Base-by-base conservation (phyloP, 2,329 filamentous ascomycete genomes). In the Fusarium subglutinans region DNA sequence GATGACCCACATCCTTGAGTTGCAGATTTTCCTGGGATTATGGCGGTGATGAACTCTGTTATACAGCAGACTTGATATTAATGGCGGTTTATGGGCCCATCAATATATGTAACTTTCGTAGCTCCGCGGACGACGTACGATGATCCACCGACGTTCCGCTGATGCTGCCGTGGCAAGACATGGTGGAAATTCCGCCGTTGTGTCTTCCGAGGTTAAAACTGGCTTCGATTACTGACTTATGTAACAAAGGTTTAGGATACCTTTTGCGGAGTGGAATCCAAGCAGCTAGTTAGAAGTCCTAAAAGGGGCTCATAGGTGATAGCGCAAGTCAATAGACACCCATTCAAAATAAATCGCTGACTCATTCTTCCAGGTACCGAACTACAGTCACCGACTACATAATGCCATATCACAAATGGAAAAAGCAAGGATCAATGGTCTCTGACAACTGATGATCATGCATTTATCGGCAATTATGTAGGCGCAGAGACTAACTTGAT, bases 251-350 rank as follows among this genome's bases (percentile, higher is more conserved):
- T 18, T 11, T 4, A 18, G 6, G 15, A 26, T 26, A 26, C 8
- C 0, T 2, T 12, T 24, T 24, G 9, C n/a, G 12, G 15, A 43
- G 14, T 24, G 9, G 1, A 37, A 37, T 15, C 15, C 0, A 1
- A 0, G 41, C 7, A 15, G 6, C n/a, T 18, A 18, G n/a, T 17
- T 4, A 26, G n/a, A 12, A 8, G 15, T 17, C 15, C 15, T 0
- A 24, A 24, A 17, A n/a, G 0, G 15, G 14, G 9, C 7, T 13
- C 14, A 24, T 3, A 17, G 8, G 1, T 2, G 5, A 15, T 43
- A 10, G 22, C 8, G 22, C 3, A n/a, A 15, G 41, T 24, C 14
- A 15, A 10, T 24, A 17, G 6, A 43, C 1, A n/a, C 13, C 2
- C 24, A 17, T n/a, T 5, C 8, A 9, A n/a, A 41, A 2, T 24